Evolutionary conservation across 768 basidiomycete species (phyloP), one percentile per base, ranked within the genome.

Genomic region (Rhodotorula kratochvilovae): DNA sequence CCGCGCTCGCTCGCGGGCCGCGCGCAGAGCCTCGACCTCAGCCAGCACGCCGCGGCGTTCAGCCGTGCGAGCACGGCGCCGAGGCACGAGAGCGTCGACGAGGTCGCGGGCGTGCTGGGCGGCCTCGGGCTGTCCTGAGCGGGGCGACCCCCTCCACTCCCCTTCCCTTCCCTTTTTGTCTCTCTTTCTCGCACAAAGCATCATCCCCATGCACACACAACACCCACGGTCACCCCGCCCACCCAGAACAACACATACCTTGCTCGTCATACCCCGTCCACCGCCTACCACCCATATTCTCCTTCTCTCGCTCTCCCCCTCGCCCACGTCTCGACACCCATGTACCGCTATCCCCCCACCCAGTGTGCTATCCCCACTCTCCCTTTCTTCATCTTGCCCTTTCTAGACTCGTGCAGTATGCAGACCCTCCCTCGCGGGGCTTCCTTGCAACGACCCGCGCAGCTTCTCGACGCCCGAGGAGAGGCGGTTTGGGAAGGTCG

Each of bases 11-110:
- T 92, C 72, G 88, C 88, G 71, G 91, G 91, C 76, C 89, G 92
- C 27, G 92, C 92, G 0, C 92, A 94, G 79, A 91, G 89, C 10
- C 87, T 95, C 58, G 92, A 95, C 79, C 82, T 95, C 74, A 91
- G 90, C 39, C 70, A 61, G 46, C 72, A 88, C 87, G n/a, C 87
- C 87, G 54, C 67, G 13, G 71, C 73, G 35, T 76, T 68, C 66
- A n/a, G 50, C 17, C 43, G 45, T 39, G 67, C 54, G n/a, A 35
- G 27, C 48, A 74, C 66, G 48, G 55, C 67, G 45, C 57, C 66
- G 48, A 42, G 50, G 27, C 64, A 67, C 48, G 65, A 67, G 53
- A 60, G 59, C 23, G 67, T 69, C 43, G 74, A 75, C 53, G 76
- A 77, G 27, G 71, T 77, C 27, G 72, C 63, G 29, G 33, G 66